Conservation (phyloP, 768 basidiomycete species). For the Russula foetens region DNA sequence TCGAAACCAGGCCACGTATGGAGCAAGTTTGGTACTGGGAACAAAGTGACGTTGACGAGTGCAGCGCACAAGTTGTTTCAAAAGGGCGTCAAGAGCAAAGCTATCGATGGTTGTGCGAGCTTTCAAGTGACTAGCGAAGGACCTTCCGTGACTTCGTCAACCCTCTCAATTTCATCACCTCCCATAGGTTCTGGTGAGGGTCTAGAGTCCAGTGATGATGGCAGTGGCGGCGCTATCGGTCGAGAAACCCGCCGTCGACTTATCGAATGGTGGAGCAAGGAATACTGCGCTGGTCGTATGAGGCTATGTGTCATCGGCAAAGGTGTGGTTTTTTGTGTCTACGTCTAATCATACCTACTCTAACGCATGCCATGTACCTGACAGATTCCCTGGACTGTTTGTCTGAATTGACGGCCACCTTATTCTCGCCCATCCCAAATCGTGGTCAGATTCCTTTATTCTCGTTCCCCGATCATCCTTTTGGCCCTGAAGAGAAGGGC, state of each 20-base stretch:
- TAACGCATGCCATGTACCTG: slow-evolving; percentile 8
- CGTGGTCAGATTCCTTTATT: slow-evolving; percentile 53
- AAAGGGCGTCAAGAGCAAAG: slow-evolving; percentile 31
- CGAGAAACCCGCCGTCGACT: slow-evolving; percentile 71
- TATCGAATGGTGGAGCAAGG: slow-evolving; percentile 77
- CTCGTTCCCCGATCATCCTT: slow-evolving; percentile 64
- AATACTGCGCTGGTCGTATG: slow-evolving; percentile 82
- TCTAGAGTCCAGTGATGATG: slow-evolving; percentile 48
- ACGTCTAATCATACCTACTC: background rate
- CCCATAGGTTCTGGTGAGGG: slow-evolving; percentile 45
- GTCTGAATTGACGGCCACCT: slow-evolving; percentile 45
- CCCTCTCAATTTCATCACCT: slow-evolving; percentile 49
- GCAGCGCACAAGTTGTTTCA: slow-evolving; percentile 47
- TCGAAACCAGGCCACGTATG: slow-evolving; percentile 74
- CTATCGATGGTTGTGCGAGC: slow-evolving; percentile 29
- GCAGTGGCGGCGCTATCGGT: slow-evolving; percentile 69
- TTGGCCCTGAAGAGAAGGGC: slow-evolving; percentile 61
- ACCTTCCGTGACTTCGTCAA: slow-evolving; percentile 29
- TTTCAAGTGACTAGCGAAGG: slow-evolving; percentile 16
- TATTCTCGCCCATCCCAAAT: slow-evolving; percentile 69
- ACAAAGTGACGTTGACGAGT: slow-evolving; percentile 60
- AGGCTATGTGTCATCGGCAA: slow-evolving; percentile 70
- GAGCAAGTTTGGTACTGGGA: slow-evolving; percentile 89
- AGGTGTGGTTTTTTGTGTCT: slow-evolving; percentile 36
- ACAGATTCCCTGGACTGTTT: slow-evolving; percentile 72